Base-by-base conservation (phyloP, 148 eudicot species). In the Limonium bicolor region DNA sequence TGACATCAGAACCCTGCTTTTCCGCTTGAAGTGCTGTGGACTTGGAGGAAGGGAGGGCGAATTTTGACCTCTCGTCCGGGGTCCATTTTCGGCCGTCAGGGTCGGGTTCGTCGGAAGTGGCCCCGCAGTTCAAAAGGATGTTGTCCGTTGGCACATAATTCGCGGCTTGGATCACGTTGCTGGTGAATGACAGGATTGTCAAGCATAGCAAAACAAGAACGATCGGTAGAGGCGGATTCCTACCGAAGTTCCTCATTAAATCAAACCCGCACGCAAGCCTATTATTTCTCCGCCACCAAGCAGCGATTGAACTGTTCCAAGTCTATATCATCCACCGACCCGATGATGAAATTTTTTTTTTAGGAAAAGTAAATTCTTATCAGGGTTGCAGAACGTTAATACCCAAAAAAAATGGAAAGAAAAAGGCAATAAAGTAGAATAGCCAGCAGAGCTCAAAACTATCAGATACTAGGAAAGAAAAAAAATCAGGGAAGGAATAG, bases 71-170 rank as follows among this genome's bases (percentile, higher is more conserved):
- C 19, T 51, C 54, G 42, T 78, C 86, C 0, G 81, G 27, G 14
- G 45, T 44, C 86, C 86, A 78, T 65, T 59, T 51, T 9, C 75
- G 65, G 31, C 76, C 71, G 60, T 77, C 94, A 11, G 58, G 8
- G 51, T 82, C 94, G 8, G 61, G 6, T 60, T 40, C 32, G 67
- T 56, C 6, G 67, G 41, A 41, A 20, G 74, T 34, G 30, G 71
- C 76, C 16, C 97, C 97, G 48, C 97, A 88, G 42, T 77, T 71
- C 39, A 88, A 22, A 19, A 83, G 54, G 11, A 74, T 69, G 7
- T 65, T 44, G 42, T 87, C 90, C 2, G 73, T 50, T 7, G 96
- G 86, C 4, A 59, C 60, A 55, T 79, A 87, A 56, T 80, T 53
- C 2, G 67, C 75, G 17, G 86, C 83, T 31, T 53, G 43, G 13